A percentile compares a stretch with the other conserved stretches of the same genome.
Conservation (phyloP, 257 asterid species). For the Solanum virginianum region DNA sequence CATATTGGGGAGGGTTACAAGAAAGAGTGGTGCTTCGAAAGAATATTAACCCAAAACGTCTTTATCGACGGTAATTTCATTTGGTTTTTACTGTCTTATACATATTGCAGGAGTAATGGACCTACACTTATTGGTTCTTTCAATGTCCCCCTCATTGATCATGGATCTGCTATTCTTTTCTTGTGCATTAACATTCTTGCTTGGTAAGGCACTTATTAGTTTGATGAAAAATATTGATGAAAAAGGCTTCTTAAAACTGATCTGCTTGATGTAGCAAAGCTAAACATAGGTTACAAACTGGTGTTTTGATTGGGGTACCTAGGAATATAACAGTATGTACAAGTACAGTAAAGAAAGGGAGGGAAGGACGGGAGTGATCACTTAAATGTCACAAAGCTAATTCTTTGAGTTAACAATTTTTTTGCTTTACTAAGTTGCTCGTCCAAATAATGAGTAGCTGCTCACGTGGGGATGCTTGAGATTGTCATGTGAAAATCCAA, state of each 20-base stretch:
- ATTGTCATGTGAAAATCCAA: background rate
- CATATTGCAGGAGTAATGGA: background rate
- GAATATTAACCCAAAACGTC: conserved; percentile 95
- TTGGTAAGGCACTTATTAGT: background rate
- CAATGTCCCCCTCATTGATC: background rate
- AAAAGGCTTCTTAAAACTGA: background rate
- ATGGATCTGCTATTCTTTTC: background rate
- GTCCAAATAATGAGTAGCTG: background rate
- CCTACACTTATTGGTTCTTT: background rate
- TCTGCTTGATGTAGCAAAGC: background rate
- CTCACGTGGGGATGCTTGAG: background rate
- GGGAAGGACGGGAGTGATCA: background rate
- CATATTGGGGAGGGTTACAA: conserved; percentile 91
- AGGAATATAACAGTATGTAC: background rate
- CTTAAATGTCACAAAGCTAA: background rate
- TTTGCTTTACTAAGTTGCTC: background rate
- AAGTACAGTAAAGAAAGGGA: background rate
- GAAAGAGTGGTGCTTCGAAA: conserved; percentile 86
- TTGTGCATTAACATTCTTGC: background rate
- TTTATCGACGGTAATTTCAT: conserved; percentile 65
- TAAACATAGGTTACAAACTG: background rate
- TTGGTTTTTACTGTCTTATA: background rate
- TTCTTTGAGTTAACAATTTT: background rate
- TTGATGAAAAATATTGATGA: background rate
- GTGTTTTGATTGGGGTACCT: background rate